These are phyloP conservation scores for Capronia epimyces DNA, from an alignment of 2,329 filamentous ascomycete genomes.

Conservation along the genomic window DNA sequence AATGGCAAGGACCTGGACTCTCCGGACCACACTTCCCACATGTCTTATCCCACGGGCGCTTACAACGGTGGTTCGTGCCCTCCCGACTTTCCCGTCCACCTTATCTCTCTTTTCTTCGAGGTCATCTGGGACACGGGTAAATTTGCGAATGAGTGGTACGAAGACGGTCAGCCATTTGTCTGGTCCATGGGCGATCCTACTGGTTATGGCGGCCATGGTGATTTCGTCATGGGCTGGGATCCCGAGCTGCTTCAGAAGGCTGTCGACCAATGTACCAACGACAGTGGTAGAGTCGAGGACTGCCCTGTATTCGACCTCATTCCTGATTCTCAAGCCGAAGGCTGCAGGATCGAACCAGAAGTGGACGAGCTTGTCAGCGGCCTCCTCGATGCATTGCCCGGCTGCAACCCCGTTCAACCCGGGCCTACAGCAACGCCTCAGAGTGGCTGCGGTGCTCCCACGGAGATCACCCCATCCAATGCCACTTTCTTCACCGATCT, in stretches of 20 bases:
- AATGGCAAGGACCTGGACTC: conserved; percentile 35
- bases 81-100: conserved; percentile 47
- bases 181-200: conserved; percentile 47
- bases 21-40: conserved; percentile 34
- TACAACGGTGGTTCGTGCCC: conserved; percentile 36
- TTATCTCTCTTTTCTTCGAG: conserved; percentile 58
- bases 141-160: conserved; percentile 47
- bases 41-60: conserved; percentile 35
- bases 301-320: conserved; percentile 56
- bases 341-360: conserved; percentile 46
- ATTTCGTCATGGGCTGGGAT: conserved; percentile 72
- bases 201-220: conserved; percentile 51
- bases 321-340: conserved; percentile 47
- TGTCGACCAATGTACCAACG: conserved; percentile 60
- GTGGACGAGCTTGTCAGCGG: conserved; percentile 33
- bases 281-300: conserved; percentile 55
- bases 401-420: conserved; percentile 30
- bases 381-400: conserved; percentile 26
- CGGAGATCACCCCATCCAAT: conserved; percentile 29
- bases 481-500: conserved; percentile 44
- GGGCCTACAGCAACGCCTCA: conserved; percentile 35
- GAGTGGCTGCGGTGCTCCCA: conserved; percentile 34
- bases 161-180: conserved; percentile 37
- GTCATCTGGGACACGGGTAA: conserved; percentile 51
- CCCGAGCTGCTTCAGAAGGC: conserved; percentile 58